Base-by-base conservation (phyloP, 306 rosid species). In the Spatholobus suberectus region DNA sequence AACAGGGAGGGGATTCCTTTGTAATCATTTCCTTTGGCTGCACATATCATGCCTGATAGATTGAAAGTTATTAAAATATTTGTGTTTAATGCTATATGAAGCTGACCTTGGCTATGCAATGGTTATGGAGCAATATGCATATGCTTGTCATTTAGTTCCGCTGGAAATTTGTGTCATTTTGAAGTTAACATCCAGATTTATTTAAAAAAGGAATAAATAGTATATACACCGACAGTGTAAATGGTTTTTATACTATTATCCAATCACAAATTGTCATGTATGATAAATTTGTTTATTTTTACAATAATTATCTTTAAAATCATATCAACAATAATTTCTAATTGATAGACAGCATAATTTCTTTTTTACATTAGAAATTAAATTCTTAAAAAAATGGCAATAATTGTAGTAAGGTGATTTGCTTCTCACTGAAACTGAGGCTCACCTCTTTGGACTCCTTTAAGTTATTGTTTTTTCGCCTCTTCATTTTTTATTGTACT, bases 351-450 rank as follows among this genome's bases (percentile, higher is more conserved):
- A n/a, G n/a, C n/a, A n/a, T n/a, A n/a, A n/a, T n/a, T n/a, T n/a
- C n/a, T n/a, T n/a, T n/a, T n/a, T n/a, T n/a, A n/a, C n/a, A n/a
- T n/a, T n/a, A n/a, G n/a, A n/a, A n/a, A n/a, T n/a, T n/a, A n/a
- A n/a, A n/a, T n/a, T n/a, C n/a, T 20, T 18, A 20, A 40, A 13
- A n/a, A 8, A 62, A 35, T 63, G 52, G 41, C 69, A 62, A 24
- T 49, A 24, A 55, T 63, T 63, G 54, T 75, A 44, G 82, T 7
- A 58, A 75, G 54, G 29, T 29, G 32, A 21, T 80, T n/a, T 67
- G 55, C 75, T 29, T 82, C 41, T 67, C 9, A 6, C 12, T 5
- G 32, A 18, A 14, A 41, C 29, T 15, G n/a, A 67, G 20, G 27
- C 32, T 27, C 13, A 1, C 5, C 40, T 0, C 65, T 37, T 6